Evolutionary conservation across 129 eudicot species (phyloP).

Genomic region (Sambucus nigra): DNA sequence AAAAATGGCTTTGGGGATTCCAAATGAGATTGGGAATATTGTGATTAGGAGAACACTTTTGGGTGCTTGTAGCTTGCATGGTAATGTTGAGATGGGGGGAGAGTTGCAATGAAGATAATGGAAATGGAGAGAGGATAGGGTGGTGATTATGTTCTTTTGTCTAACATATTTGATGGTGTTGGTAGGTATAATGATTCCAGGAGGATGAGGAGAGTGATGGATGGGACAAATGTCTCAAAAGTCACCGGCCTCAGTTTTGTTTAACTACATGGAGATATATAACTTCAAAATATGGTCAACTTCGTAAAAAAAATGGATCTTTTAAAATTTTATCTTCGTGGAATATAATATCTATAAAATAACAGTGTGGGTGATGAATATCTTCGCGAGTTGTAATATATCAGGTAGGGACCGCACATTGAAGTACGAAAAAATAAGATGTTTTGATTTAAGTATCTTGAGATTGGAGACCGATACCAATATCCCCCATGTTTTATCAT

Average conservation of each 20-base stretch:
- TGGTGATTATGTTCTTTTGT: slow-evolving; percentile 73
- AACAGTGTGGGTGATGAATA: too few relatives aligned
- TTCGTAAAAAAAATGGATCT: too few relatives aligned
- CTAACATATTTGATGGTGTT: slow-evolving; percentile 41
- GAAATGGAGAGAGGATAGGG: slow-evolving; percentile 52
- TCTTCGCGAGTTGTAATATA: too few relatives aligned
- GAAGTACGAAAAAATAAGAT: too few relatives aligned
- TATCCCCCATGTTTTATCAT: too few relatives aligned
- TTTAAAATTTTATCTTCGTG: too few relatives aligned
- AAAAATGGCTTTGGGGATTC: slow-evolving; percentile 31
- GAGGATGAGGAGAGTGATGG: slow-evolving; percentile 47
- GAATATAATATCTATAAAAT: too few relatives aligned
- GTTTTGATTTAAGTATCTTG: too few relatives aligned
- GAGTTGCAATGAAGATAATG: slow-evolving; percentile 48
- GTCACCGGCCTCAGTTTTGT: slow-evolving; percentile 35
- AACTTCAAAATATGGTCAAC: too few relatives aligned
- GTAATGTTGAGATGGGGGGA: slow-evolving; percentile 50
- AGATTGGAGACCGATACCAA: too few relatives aligned
- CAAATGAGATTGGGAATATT: slow-evolving; percentile 28
- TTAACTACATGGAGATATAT: slow-evolving; percentile 1
- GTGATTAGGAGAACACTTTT: slow-evolving; percentile 71
- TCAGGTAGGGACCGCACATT: too few relatives aligned
- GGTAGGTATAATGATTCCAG: slow-evolving; percentile 53
- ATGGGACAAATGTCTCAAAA: slow-evolving; percentile 37
- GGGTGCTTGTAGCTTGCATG: slow-evolving; percentile 67